Conservation (phyloP, 2,329 filamentous ascomycete species). For the Didymella pinodella region DNA sequence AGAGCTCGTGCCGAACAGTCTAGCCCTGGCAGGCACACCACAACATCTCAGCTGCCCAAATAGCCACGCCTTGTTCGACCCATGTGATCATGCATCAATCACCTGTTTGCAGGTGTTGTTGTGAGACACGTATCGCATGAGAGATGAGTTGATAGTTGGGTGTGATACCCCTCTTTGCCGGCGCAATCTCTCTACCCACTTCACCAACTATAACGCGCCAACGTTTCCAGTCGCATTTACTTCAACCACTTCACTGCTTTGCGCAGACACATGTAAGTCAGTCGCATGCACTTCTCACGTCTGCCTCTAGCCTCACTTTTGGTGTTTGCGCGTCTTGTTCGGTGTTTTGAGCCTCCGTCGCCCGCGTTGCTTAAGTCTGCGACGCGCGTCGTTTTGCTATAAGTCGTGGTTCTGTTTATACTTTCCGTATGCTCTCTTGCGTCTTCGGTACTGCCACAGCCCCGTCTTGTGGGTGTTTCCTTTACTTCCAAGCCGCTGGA, state of each 20-base stretch:
- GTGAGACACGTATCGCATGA: conserved; percentile 21
- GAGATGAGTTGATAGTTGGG: conserved; percentile 2
- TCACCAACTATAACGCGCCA: background rate
- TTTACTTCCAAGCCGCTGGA: background rate
- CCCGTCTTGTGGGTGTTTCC: background rate
- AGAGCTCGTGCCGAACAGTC: conserved; percentile 3
- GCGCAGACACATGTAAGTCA: background rate
- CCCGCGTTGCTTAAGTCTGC: background rate
- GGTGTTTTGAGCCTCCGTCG: background rate
- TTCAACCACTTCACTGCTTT: background rate
- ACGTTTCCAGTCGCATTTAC: background rate
- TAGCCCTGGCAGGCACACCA: conserved; percentile 18
- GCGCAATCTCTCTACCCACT: conserved; percentile 10
- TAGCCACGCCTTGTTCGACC: conserved; percentile 18
- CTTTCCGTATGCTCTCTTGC: background rate
- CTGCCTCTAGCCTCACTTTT: background rate
- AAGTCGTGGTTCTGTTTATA: background rate
- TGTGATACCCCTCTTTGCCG: conserved; percentile 13
- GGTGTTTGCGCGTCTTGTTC: conserved; percentile 2
- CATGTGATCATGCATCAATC: conserved; percentile 16
- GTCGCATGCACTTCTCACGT: background rate
- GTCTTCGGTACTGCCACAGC: background rate
- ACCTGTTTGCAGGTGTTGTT: conserved; percentile 18
- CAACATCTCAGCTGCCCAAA: conserved; percentile 20
- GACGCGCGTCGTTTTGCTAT: background rate